These are phyloP conservation scores for Sutorius australiensis DNA, from an alignment of 768 basidiomycete genomes.

Conservation along the genomic window DNA sequence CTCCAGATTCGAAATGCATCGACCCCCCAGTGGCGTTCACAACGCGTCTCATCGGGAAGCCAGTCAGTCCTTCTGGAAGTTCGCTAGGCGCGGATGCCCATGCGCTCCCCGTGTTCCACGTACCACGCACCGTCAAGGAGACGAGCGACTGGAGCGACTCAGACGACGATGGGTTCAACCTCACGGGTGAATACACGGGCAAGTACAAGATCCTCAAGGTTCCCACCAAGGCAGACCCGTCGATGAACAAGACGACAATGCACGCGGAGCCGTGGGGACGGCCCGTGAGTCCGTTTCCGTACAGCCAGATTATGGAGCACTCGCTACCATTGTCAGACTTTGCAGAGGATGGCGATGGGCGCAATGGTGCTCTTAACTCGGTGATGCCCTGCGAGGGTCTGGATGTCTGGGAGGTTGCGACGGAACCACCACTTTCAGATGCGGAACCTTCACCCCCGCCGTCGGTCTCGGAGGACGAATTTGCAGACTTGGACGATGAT, in stretches of 20 bases:
- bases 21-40: conserved; percentile 14
- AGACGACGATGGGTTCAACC: conserved; percentile 31
- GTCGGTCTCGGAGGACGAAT: conserved; percentile 18
- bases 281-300: conserved; percentile 67
- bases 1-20: conserved; percentile 8
- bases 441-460: conserved; percentile 6
- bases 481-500: conserved; percentile 15
- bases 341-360: conserved; percentile 5
- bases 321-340: conserved; percentile 18
- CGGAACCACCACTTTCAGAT: conserved; percentile 19
- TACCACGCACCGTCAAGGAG: conserved; percentile 1
- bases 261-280: conserved; percentile 62
- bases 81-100: conserved; percentile 1
- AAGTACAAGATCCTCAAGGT: conserved; percentile 52
- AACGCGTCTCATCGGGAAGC: conserved; percentile 17
- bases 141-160: conserved; percentile 25
- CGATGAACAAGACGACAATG: conserved; percentile 35
- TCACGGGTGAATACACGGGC: conserved; percentile 65
- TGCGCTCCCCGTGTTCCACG: conserved; percentile 19
- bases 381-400: conserved; percentile 2
- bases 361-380: background rate
- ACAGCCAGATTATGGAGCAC: conserved; percentile 29
- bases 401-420: conserved; percentile 20
- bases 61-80: background rate
- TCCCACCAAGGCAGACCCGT: conserved; percentile 63